These are phyloP conservation scores for Aspergillus pseudoglaucus DNA, from an alignment of 2,329 filamentous ascomycete genomes.

Conservation along the genomic window DNA sequence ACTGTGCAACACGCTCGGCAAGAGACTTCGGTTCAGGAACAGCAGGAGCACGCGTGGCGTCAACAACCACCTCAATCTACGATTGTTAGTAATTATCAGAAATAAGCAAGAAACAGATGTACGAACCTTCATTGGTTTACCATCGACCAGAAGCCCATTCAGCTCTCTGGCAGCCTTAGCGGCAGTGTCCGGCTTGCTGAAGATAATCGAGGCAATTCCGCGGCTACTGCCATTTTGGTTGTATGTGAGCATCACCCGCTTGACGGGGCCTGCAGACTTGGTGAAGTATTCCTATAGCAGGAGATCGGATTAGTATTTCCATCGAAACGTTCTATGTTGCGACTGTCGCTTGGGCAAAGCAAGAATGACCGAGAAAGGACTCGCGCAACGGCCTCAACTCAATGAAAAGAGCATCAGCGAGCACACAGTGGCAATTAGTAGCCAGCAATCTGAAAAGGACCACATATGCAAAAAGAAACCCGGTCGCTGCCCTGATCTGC, in stretches of 20 bases:
- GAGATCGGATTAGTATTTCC: conserved; percentile 40
- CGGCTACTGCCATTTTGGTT: conserved; percentile 87
- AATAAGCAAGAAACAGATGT: neutral
- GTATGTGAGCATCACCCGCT: conserved; percentile 85
- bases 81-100: neutral
- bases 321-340: conserved; percentile 17
- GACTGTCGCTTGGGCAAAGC: conserved; percentile 18
- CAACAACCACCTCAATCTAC: conserved; percentile 85
- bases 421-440: conserved; percentile 50
- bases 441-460: conserved; percentile 4
- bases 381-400: conserved; percentile 18
- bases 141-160: conserved; percentile 86
- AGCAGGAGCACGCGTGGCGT: conserved; percentile 64
- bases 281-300: conserved; percentile 88
- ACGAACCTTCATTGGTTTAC: conserved; percentile 78
- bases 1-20: conserved; percentile 73
- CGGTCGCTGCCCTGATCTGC: neutral
- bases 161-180: conserved; percentile 75
- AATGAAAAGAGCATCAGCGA: conserved; percentile 49
- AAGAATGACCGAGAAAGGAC: conserved; percentile 18
- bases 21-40: conserved; percentile 66
- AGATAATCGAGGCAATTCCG: conserved; percentile 85
- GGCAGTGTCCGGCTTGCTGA: conserved; percentile 73
- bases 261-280: conserved; percentile 81
- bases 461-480: neutral